Evolutionary conservation across 345 rosid species (phyloP), one percentile per base, ranked within the genome.

Genomic region (Angophora floribunda): DNA sequence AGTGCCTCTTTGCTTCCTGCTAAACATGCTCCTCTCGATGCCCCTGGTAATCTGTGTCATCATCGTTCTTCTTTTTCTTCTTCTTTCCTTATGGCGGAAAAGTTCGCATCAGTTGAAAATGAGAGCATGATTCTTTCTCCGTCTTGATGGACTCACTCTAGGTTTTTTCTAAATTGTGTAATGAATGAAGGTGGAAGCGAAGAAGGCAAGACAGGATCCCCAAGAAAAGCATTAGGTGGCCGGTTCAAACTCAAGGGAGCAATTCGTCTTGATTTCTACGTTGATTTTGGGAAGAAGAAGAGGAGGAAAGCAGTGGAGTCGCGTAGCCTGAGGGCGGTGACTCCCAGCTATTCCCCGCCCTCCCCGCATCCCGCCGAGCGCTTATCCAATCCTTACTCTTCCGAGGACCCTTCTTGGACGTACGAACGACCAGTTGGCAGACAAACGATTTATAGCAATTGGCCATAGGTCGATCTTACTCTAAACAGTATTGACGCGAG

Each of bases 311-410:
- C 30, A 5, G 5, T 59, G 65, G 30, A 24, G 65, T 59, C 65
- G 0, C 65, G 65, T 24, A 57, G 28, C 63, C 12, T 57, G 13
- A 57, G 63, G 63, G 28, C 2, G n/a, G n/a, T n/a, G 5, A 57
- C 0, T 57, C 63, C 63, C 63, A 4, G 4, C 6, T 0, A 21
- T 10, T 55, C 1, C 22, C 28, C 0, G 1, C 61, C 61, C 61
- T 22, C 61, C 2, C 61, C 61, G 51, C 51, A 50, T 50, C 51
- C 51, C 51, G 51, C 51, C 51, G 51, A 50, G 11, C 51, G 11
- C 13, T 9, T 2, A 12, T n/a, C n/a, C n/a, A n/a, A n/a, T n/a
- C n/a, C n/a, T n/a, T n/a, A n/a, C n/a, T n/a, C n/a, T n/a, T n/a
- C n/a, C n/a, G 51, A 50, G 51, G 51, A 50, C 12, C 51, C 51